phyloP scores from a whole-genome alignment of 2,329 filamentous ascomycete genomes.

The Colletotrichum navitas region DNA sequence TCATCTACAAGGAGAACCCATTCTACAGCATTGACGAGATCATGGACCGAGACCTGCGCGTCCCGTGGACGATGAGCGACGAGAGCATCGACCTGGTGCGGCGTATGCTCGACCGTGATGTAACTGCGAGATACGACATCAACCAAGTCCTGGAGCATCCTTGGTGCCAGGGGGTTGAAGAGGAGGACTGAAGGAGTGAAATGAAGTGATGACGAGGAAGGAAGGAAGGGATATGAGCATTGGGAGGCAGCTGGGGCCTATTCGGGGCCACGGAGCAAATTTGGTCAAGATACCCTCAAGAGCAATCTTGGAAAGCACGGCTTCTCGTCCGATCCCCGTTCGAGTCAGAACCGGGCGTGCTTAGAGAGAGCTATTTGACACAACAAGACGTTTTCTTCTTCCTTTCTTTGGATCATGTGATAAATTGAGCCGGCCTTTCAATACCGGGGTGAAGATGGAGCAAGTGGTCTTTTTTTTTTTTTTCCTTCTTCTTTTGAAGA shows the following conservation, averaged over 20 bases:
- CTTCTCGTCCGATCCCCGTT: conserved; percentile 8
- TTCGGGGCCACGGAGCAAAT: conserved; percentile 28
- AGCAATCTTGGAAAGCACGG: conserved; percentile 41
- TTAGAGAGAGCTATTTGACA: conserved; percentile 40
- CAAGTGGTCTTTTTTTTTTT: background rate
- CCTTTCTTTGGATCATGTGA: conserved; percentile 20
- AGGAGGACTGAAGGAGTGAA: conserved; percentile 35
- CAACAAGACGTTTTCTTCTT: conserved; percentile 31
- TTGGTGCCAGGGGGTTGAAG: conserved; percentile 69
- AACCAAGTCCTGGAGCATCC: conserved; percentile 87
- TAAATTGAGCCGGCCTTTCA: background rate
- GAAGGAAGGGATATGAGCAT: conserved; percentile 15
- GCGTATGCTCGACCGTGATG: conserved; percentile 92
- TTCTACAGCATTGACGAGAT: conserved; percentile 99
- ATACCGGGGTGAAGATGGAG: background rate
- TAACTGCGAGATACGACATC: conserved; percentile 86
- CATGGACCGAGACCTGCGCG: conserved; percentile 93
- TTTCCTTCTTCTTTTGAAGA: too few species aligned
- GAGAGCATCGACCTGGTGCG: conserved; percentile 93
- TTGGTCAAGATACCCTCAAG: conserved; percentile 43
- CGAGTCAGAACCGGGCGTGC: conserved; percentile 23
- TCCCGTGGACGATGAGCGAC: conserved; percentile 90
- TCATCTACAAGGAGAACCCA: conserved; percentile 99
- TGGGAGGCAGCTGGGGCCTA: background rate
- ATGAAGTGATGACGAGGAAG: conserved; percentile 25